Evolutionary conservation across 2,329 filamentous ascomycete genomes (phyloP), one percentile per base, ranked within the genome.

Genomic region (Lecanoromycetidae sp.): DNA sequence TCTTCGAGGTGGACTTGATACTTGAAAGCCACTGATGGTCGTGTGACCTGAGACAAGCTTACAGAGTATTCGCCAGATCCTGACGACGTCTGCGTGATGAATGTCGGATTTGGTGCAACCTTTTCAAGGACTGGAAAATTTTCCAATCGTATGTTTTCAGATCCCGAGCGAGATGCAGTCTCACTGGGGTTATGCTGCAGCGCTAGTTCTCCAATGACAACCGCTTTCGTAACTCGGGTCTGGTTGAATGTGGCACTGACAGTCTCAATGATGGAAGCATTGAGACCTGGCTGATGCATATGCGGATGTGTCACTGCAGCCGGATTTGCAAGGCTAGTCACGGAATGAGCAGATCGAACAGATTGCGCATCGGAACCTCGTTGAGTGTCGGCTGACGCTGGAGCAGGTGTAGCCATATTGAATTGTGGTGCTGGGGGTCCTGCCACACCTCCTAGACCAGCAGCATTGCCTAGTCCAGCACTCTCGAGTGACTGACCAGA

Each of bases 51-150:
- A 12, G 79, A 72, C 5, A 91, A 67, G 52, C 88, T 77, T 26
- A 98, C 69, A 0, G 71, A 76, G 65, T 93, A 98, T 59, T 90
- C 82, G 49, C 93, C 88, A 3, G 82, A 75, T 49, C 76, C 79
- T 49, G 52, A 52, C 1, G 71, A 60, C 1, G 75, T 71, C 55
- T 87, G 82, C 26, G 80, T 78, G 43, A 96, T 80, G 65, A 96
- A 94, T 48, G 87, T 84, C 35, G 87, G 86, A 62, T 98, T 98
- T 1, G 88, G 87, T 0, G 87, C 88, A 48, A 98, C 88, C 58
- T 86, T 87, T 58, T 96, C 91, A 5, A 98, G 74, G n/a, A 76
- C 75, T 8, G 80, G 67, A 61, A 94, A 94, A 61, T 94, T 91
- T 58, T 94, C 86, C 50, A 98, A 77, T 17, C 85, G 81, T 55